These are phyloP conservation scores for Protea cynaroides DNA, from an alignment of 164 flowering plant genomes.

Conservation along the genomic window DNA sequence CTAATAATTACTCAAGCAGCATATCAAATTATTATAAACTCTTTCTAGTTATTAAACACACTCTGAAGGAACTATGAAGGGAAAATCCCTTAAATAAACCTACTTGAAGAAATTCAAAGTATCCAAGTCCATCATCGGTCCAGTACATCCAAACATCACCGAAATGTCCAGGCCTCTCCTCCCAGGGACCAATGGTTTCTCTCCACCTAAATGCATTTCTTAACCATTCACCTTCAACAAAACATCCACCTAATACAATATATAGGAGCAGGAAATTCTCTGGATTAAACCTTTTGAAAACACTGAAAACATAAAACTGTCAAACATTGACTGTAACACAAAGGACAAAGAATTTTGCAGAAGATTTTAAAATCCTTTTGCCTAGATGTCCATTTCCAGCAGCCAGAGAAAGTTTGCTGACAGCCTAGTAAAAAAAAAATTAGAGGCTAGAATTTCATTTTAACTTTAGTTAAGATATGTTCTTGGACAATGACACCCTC, in stretches of 20 bases:
- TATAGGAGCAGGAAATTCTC: background rate
- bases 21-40: background rate
- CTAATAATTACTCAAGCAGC: background rate
- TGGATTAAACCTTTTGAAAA: background rate
- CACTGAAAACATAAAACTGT: background rate
- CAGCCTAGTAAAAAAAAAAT: too few relatives aligned
- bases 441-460: too few relatives aligned
- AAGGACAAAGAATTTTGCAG: background rate
- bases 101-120: slow-evolving; percentile 89
- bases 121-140: slow-evolving; percentile 98
- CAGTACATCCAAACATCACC: slow-evolving; percentile 95
- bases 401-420: too few relatives aligned
- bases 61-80: too few relatives aligned
- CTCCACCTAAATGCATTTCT: slow-evolving; percentile 95
- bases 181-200: slow-evolving; percentile 89
- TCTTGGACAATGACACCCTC: too few relatives aligned
- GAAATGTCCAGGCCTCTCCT: slow-evolving; percentile 90
- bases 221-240: slow-evolving; percentile 87
- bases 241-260: slow-evolving; percentile 66
- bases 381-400: background rate
- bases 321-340: background rate
- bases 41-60: background rate
- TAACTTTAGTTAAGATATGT: too few relatives aligned
- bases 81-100: slow-evolving; percentile 8
- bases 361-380: background rate